Conservation (phyloP, 2,329 filamentous ascomycete species). For the Phoma herbarum region DNA sequence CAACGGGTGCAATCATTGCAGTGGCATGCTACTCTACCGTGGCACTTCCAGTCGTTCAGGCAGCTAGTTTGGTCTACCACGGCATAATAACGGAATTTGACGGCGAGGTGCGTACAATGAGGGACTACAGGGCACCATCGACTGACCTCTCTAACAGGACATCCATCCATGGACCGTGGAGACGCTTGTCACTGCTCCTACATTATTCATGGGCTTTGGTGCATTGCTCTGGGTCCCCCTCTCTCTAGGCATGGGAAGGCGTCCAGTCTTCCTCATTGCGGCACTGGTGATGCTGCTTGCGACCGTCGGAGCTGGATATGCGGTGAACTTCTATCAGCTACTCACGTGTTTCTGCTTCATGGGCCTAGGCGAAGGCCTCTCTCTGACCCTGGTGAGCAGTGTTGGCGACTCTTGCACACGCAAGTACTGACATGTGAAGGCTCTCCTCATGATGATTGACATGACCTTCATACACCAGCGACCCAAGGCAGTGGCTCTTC, state of each 20-base stretch:
- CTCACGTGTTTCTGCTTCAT: conserved; percentile 44
- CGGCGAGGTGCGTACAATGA: conserved; percentile 20
- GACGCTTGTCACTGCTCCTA: conserved; percentile 40
- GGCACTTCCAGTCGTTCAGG: conserved; percentile 32
- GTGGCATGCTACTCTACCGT: conserved; percentile 27
- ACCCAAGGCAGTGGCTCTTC: conserved; percentile 45
- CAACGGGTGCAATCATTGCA: conserved; percentile 28
- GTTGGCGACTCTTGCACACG: not conserved
- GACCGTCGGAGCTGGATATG: conserved; percentile 38
- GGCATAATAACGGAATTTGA: conserved; percentile 27
- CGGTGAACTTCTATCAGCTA: conserved; percentile 38
- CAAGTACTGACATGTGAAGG: conserved; percentile 29
- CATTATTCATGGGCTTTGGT: conserved; percentile 49
- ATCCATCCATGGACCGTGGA: conserved; percentile 37
- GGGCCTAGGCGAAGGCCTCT: conserved; percentile 47
- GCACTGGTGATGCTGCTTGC: conserved; percentile 39
- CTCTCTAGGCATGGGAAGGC: conserved; percentile 50
- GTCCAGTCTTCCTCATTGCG: conserved; percentile 49
- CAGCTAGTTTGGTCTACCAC: conserved; percentile 26
- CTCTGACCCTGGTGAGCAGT: conserved; percentile 40
- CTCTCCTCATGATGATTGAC: conserved; percentile 51
- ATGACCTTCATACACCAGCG: conserved; percentile 53
- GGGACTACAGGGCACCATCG: not conserved
- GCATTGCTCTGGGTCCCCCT: conserved; percentile 52
- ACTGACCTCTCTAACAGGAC: conserved; percentile 21